Conservation (phyloP, 768 basidiomycete genomes). For the Tulasnella sp. region DNA sequence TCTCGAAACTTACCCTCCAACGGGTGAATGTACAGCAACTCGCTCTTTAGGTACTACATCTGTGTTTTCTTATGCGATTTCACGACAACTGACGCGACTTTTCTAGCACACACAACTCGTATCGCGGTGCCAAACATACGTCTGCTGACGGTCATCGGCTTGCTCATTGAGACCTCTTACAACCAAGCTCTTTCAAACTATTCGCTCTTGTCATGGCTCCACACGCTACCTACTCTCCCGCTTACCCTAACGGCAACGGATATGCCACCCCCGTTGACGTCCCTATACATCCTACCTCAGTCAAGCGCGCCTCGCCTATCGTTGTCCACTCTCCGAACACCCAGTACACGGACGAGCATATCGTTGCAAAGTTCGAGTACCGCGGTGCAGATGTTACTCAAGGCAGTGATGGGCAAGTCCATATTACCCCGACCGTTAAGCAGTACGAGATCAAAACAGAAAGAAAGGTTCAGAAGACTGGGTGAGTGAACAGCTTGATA, state of each 20-base stretch:
- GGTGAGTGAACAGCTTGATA: constrained; percentile 42
- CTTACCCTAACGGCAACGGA: constrained; percentile 43
- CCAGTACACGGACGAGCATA: constrained; percentile 64
- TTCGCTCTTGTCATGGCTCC: constrained; percentile 27
- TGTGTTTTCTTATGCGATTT: no score
- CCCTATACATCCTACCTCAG: constrained; percentile 74
- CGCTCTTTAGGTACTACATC: no score
- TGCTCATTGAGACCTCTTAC: constrained; percentile 33
- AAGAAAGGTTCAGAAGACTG: constrained; percentile 77
- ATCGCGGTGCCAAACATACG: constrained; percentile 79
- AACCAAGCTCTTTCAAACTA: constrained; percentile 14
- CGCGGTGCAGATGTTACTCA: constrained; percentile 58
- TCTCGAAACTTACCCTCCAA: not conserved
- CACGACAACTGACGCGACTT: no score
- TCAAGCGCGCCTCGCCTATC: constrained; percentile 60
- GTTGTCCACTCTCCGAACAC: constrained; percentile 74
- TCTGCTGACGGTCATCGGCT: constrained; percentile 47
- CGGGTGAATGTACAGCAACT: constrained; percentile 88
- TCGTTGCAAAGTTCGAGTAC: constrained; percentile 71
- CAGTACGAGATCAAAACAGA: constrained; percentile 85
- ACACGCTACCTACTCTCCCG: constrained; percentile 34
- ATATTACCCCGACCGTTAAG: constrained; percentile 64
- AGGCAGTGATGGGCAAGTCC: constrained; percentile 54
- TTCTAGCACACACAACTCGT: constrained; percentile 76
- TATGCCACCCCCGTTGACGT: constrained; percentile 52